Evolutionary conservation across 108 stramenopile species (phyloP).

Genomic region (Cylindrotheca closterium): DNA sequence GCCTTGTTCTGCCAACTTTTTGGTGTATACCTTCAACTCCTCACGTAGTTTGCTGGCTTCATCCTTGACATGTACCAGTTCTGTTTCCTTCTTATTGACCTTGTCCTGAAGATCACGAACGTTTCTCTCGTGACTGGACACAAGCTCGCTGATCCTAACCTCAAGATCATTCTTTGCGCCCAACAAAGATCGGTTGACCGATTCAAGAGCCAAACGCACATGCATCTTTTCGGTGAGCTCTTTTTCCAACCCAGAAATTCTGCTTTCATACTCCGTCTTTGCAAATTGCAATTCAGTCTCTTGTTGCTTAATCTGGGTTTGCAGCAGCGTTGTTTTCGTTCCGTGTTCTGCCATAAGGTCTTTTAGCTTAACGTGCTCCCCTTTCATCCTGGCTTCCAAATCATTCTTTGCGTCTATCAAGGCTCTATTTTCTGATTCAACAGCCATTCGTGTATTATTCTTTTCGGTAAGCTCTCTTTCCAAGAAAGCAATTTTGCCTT

Average conservation of each 20-base stretch:
- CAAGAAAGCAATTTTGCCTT: slow-evolving; percentile 14
- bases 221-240: no score
- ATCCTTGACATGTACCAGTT: not conserved
- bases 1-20: not conserved
- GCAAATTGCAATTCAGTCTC: no score
- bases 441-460: slow-evolving; percentile 1
- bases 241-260: no score
- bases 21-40: slow-evolving; percentile 7
- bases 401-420: not conserved
- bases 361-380: not conserved
- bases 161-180: no score
- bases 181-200: no score
- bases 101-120: no score
- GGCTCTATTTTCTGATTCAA: slow-evolving; percentile 7
- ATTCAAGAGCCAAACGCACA: no score
- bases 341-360: not conserved
- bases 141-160: no score
- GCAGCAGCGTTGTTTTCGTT: not conserved
- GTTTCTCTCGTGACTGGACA: no score
- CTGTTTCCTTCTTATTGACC: no score
- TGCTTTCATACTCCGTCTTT: no score
- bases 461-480: not conserved
- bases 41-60: not conserved
- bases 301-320: not conserved
- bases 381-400: not conserved